Conservation (phyloP, 257 asterid genomes). For the Solanum piurae region DNA sequence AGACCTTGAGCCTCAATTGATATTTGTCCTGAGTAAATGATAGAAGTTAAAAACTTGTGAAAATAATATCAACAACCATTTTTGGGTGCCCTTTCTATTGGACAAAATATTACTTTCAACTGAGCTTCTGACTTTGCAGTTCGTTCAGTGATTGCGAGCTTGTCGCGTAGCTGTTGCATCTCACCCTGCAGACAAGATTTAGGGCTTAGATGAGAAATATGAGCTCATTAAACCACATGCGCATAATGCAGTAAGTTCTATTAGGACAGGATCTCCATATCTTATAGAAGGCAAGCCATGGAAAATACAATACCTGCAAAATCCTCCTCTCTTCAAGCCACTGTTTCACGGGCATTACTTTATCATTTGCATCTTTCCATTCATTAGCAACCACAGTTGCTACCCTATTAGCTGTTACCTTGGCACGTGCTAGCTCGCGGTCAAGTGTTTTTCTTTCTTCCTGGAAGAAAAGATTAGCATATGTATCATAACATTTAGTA, state of each 20-base stretch:
- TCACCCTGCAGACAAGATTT: conserved; percentile 50
- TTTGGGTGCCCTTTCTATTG: neutral
- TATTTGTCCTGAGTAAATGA: conserved; percentile 57
- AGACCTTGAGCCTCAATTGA: conserved; percentile 67
- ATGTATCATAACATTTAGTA: neutral
- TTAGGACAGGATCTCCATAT: neutral
- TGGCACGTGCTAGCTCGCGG: conserved; percentile 17
- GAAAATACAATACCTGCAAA: conserved; percentile 50
- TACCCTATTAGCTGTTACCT: conserved; percentile 16
- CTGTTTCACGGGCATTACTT: conserved; percentile 97
- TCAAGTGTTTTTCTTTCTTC: conserved; percentile 18
- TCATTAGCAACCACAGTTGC: conserved; percentile 97
- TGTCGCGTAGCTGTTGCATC: conserved; percentile 90
- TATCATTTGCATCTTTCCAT: conserved; percentile 96
- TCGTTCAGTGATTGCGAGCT: conserved; percentile 77
- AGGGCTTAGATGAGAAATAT: neutral
- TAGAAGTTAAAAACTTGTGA: neutral
- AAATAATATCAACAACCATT: neutral
- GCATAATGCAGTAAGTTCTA: neutral
- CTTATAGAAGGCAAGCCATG: neutral
- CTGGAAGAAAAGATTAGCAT: neutral
- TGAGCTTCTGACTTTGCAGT: conserved; percentile 84
- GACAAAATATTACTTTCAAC: conserved; percentile 45
- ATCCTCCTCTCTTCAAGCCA: conserved; percentile 96
- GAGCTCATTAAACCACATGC: neutral